Base-by-base conservation (phyloP, 768 basidiomycete species). In the Nidularia pulvinata region DNA sequence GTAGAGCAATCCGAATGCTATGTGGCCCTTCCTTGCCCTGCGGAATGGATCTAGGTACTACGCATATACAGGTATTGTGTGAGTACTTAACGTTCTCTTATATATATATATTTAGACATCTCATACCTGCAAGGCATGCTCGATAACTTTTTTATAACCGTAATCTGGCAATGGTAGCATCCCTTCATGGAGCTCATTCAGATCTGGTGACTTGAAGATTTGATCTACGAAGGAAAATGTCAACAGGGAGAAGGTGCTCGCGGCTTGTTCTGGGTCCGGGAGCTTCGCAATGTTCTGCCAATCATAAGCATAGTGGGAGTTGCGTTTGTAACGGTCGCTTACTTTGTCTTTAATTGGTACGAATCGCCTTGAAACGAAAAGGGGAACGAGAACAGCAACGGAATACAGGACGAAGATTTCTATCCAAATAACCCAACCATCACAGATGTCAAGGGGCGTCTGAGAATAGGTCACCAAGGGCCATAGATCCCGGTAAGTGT, bases 11-110 rank as follows among this genome's bases (percentile, higher is more conserved):
- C n/a, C n/a, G 33, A 72, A 74, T 54, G 80, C 71, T 6, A 84
- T 48, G 60, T 82, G 76, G 4, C 70, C 61, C 30, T 59, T 66
- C 56, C 69, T 75, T 1, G 67, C 61, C 6, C 73, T 73, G 32
- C 64, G 55, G 51, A 71, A 69, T 11, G 71, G 66, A 59, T 81
- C 79, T n/a, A 70, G 39, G 58, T 55, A 69, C 70, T 67, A 30
- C 37, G n/a, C 7, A n/a, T n/a, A n/a, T n/a, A n/a, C n/a, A n/a
- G n/a, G n/a, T n/a, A n/a, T n/a, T n/a, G n/a, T n/a, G n/a, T n/a
- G n/a, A n/a, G n/a, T n/a, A n/a, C n/a, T n/a, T n/a, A n/a, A n/a
- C n/a, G n/a, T n/a, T n/a, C n/a, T n/a, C n/a, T n/a, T n/a, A n/a
- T n/a, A n/a, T n/a, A n/a, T n/a, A n/a, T n/a, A n/a, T n/a, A n/a